phyloP scores from a whole-genome alignment of 2,329 filamentous ascomycete genomes.

The Pseudocercospora pini-densiflorae region DNA sequence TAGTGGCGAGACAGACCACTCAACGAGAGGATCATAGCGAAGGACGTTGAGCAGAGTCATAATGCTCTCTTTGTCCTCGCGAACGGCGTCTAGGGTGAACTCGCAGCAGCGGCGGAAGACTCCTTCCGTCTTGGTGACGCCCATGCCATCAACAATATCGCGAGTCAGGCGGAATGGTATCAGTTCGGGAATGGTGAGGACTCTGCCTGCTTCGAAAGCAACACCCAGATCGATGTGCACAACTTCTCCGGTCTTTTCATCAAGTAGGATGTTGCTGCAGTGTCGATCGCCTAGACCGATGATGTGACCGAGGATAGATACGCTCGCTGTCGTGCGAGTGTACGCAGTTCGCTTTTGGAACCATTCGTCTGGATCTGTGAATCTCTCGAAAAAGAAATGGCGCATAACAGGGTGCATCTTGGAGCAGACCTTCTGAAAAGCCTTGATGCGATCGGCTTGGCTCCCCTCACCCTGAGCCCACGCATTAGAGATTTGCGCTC shows the following conservation, averaged over 20 bases:
- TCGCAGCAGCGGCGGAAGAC: constrained; percentile 98
- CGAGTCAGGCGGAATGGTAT: constrained; percentile 94
- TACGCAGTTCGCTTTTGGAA: constrained; percentile 88
- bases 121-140: constrained; percentile 90
- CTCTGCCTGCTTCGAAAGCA: constrained; percentile 92
- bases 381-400: constrained; percentile 97
- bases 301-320: constrained; percentile 88
- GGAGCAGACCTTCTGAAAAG: constrained; percentile 77
- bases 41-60: constrained; percentile 98
- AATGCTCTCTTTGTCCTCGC: constrained; percentile 95
- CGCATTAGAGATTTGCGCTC: constrained; percentile 76
- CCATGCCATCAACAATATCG: constrained; percentile 97
- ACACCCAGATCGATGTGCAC: constrained; percentile 98
- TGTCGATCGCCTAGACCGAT: constrained; percentile 93
- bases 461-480: constrained; percentile 61
- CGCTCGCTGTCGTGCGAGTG: constrained; percentile 88
- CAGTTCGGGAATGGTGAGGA: constrained; percentile 93
- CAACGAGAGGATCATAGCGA: constrained; percentile 96
- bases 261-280: constrained; percentile 94
- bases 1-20: constrained; percentile 83
- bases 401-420: constrained; percentile 91
- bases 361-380: constrained; percentile 94
- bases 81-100: constrained; percentile 90
- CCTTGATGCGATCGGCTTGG: constrained; percentile 71
- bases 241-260: constrained; percentile 86